Conservation (phyloP, 495 filamentous ascomycete species). For the Penicillium cosmopolitanum region DNA sequence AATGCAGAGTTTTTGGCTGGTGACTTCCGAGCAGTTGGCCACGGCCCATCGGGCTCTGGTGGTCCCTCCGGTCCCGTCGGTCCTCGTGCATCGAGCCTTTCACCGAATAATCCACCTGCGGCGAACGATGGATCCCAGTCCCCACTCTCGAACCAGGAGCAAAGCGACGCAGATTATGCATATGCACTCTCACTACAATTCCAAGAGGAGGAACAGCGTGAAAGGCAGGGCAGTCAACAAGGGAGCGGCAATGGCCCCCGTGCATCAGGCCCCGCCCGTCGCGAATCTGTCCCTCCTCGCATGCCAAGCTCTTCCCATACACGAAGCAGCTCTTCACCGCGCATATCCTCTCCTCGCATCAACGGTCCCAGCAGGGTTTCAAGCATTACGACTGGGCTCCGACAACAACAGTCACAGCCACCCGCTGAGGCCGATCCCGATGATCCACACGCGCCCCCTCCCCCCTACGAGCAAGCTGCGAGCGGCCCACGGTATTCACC, state of each 20-base stretch:
- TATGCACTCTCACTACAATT: conserved; percentile 52
- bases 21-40: conserved; percentile 84
- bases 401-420: conserved; percentile 20
- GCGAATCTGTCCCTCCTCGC: conserved; percentile 12
- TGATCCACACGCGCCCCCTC: conserved; percentile 66
- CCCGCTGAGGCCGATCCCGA: conserved; percentile 30
- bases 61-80: conserved; percentile 31
- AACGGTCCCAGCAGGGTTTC: conserved; percentile 25
- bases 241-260: conserved; percentile 5
- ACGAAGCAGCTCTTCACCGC: conserved; percentile 1
- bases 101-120: conserved; percentile 7
- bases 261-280: conserved; percentile 16
- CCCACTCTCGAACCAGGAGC: conserved; percentile 41
- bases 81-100: conserved; percentile 36
- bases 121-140: conserved; percentile 11
- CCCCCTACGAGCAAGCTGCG: conserved; percentile 81
- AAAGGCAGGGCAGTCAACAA: conserved; percentile 17
- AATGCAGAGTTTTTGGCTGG: conserved; percentile 83
- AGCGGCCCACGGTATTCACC: conserved; percentile 65
- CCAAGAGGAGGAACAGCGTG: conserved; percentile 46
- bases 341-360: conserved; percentile 17
- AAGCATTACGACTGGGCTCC: conserved; percentile 28
- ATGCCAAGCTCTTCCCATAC: conserved; percentile 8
- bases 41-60: conserved; percentile 35
- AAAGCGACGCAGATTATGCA: conserved; percentile 55